Base-by-base conservation (phyloP, 176 grass and related monocot species). In the Oryza australiensis region DNA sequence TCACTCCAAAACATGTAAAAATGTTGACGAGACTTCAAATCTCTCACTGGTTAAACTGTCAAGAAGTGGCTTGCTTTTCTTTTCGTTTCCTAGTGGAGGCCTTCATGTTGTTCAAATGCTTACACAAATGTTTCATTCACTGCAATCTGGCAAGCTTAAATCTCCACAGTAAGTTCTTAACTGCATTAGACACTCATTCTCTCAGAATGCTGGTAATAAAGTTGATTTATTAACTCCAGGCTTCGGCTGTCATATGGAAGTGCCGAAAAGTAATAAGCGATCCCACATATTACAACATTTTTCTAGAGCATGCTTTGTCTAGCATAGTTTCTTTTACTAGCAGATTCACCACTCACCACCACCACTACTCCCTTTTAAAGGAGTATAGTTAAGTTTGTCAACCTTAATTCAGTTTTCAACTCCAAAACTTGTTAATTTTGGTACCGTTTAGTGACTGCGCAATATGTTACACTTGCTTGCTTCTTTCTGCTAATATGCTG, bases 41-140 rank as follows among this genome's bases (percentile, higher is more conserved):
- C 86, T 95, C 60, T 98, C 96, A 27, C 85, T 98, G 62, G 82
- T 98, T 83, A 98, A 98, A 74, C 85, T 98, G 71, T 89, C 93
- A 81, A 88, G 91, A 84, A 93, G 96, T 11, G 93, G 93, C 22
- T 87, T 98, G 68, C 86, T 95, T 70, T 90, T 98, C 49, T 92
- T 98, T 57, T 83, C 91, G 68, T 95, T 98, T 68, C 73, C 85
- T 77, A 85, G 79, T 43, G 92, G 85, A 76, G 75, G 65, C 32
- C 72, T 89, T 77, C 73, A 63, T 71, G 89, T 98, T 74, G 85
- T 93, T 78, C 72, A 76, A 24, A 87, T 95, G 68, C 80, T 98
- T 71, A 91, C 89, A 30, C 28, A 98, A 84, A 83, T 95, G 24
- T 84, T 91, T 72, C 55, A 49, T 70, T 95, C 91, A 49, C 69